phyloP scores from a whole-genome alignment of 106 monocot species.

The Narthecium ossifragum region DNA sequence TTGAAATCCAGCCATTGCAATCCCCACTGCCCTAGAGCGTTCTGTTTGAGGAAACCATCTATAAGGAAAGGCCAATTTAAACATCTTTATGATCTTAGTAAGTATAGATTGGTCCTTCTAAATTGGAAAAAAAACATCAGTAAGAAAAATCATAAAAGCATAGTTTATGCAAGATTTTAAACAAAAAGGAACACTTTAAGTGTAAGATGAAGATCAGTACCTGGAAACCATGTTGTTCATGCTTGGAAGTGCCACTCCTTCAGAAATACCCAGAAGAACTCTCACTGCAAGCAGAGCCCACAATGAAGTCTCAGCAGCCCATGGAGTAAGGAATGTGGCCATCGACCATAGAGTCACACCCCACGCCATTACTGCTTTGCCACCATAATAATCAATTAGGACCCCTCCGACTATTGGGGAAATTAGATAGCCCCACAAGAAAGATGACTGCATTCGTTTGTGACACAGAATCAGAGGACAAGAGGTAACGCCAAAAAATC shows the following conservation, averaged over 20 bases:
- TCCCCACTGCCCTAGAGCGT: slow-evolving; percentile 79
- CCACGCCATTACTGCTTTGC: slow-evolving; percentile 84
- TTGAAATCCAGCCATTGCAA: slow-evolving; percentile 94
- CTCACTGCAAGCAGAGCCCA: slow-evolving; percentile 53
- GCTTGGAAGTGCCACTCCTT: slow-evolving; percentile 94
- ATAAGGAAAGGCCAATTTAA: slow-evolving; percentile 32
- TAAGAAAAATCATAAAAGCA: not conserved
- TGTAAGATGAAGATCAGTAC: too few relatives aligned
- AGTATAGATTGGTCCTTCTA: not conserved
- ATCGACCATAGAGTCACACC: slow-evolving; percentile 92
- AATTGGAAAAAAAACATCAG: not conserved
- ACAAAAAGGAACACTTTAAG: not conserved
- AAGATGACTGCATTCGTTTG: slow-evolving; percentile 72
- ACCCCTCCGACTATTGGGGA: slow-evolving; percentile 90
- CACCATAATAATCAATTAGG: slow-evolving; percentile 95
- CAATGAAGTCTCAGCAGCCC: slow-evolving; percentile 75
- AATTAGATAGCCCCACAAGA: slow-evolving; percentile 94
- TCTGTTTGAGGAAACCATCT: slow-evolving; percentile 98
- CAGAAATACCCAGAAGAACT: slow-evolving; percentile 73
- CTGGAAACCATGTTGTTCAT: slow-evolving; percentile 74
- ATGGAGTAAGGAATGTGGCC: slow-evolving; percentile 88
- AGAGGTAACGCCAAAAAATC: not conserved
- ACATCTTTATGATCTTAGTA: slow-evolving; percentile 12
- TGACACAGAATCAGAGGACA: slow-evolving; percentile 24
- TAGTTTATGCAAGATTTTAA: not conserved